A percentile compares a stretch with the other conserved stretches of the same genome.
These are phyloP conservation scores for Quercus ilex DNA, from an alignment of 306 rosid genomes.

Conservation along the genomic window DNA sequence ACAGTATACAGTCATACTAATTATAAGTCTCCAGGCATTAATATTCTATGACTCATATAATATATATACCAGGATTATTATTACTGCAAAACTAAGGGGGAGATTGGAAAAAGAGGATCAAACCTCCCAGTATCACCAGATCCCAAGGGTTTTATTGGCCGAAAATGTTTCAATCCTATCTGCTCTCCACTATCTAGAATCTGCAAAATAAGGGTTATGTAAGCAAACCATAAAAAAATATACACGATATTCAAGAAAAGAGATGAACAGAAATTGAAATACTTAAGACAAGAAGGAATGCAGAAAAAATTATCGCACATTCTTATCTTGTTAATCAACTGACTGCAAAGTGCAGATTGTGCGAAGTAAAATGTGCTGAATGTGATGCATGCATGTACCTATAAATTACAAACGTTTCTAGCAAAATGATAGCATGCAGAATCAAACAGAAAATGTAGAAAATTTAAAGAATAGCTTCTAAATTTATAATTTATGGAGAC, in stretches of 20 bases:
- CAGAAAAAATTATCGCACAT: neutral
- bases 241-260: slow-evolving; percentile 5
- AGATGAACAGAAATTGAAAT: slow-evolving; percentile 15
- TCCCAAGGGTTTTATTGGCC: slow-evolving; percentile 87
- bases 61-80: neutral
- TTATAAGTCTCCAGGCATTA: neutral
- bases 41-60: neutral
- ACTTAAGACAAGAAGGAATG: neutral
- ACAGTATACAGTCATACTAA: neutral
- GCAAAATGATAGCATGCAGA: neutral
- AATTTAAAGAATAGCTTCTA: too few species aligned
- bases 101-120: neutral
- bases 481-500: too few species aligned
- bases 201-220: slow-evolving; percentile 46
- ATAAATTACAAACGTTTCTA: neutral
- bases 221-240: slow-evolving; percentile 12
- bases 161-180: slow-evolving; percentile 78
- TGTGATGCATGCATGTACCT: neutral
- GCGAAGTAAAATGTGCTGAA: neutral
- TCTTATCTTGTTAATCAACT: slow-evolving; percentile 10
- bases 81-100: slow-evolving; percentile 2
- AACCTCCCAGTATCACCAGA: slow-evolving; percentile 98
- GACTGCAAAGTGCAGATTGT: neutral
- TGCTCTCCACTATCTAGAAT: slow-evolving; percentile 67
- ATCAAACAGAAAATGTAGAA: too few species aligned